Evolutionary conservation across 225 moss, liverwort and hornwort genomes (phyloP), one percentile per base, ranked within the genome.

Genomic region (Physcomitrium patens): DNA sequence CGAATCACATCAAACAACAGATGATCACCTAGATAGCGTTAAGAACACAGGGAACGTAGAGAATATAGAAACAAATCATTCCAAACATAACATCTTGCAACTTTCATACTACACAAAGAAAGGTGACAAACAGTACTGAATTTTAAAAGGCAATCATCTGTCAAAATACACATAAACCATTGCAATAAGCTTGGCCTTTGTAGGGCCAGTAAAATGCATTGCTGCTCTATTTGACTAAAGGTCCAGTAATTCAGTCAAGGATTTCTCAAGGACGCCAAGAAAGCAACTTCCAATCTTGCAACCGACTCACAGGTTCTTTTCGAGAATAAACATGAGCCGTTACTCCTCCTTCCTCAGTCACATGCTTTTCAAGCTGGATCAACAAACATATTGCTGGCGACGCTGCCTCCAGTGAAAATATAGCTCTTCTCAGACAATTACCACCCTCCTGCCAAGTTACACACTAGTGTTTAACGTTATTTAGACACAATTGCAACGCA

Each of bases 321-420:
- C 94, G 92, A 10, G 96, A 85, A 80, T 96, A 96, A 68, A 96
- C 96, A 78, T 92, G 88, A 82, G 94, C 84, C 9, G 92, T 94
- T 41, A 96, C 96, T 75, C 96, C 96, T 75, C 94, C 92, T 86
- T 96, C 96, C 76, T 96, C 96, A 19, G 94, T 96, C 70, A 91
- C 94, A 90, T 96, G 96, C 77, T 96, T 96, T 81, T 96, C 96
- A 70, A 96, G 91, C 83, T 96, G 96, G 65, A 96, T 77, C 44
- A 96, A 79, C 60, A 96, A 80, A 82, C 96, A 96, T 37, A 96
- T 80, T 63, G 96, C 84, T 61, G 91, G 85, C 12, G 92, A 85
- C 12, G 91, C 91, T 76, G 91, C 67, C 88, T 96, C 96, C 11
- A 96, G 78, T 10, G 94, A 82, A 87, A 96, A 96, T 48, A 96